These are phyloP conservation scores for Cardiosporidium cionae DNA, from an alignment of 169 alveolate species.

Conservation along the genomic window DNA sequence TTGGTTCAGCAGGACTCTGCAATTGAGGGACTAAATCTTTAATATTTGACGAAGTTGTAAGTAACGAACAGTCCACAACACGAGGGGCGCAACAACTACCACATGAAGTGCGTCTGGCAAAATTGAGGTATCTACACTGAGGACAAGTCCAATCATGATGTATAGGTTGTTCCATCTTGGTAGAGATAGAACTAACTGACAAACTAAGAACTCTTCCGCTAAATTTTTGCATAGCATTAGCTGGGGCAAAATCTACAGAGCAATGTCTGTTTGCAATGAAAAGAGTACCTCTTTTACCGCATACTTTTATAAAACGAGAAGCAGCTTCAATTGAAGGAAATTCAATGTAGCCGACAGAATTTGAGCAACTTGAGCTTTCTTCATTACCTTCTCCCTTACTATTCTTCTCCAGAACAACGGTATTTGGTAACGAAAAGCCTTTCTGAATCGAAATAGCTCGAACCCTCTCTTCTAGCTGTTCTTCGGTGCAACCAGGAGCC, in stretches of 20 bases:
- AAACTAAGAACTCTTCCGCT: neutral
- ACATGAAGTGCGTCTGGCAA: neutral
- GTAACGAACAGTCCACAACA: neutral
- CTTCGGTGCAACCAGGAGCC: constrained; percentile 6
- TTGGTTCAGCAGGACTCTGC: no score
- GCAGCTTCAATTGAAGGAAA: constrained; percentile 28
- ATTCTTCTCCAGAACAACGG: neutral
- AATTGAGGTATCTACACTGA: neutral
- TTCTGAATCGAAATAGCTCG: constrained; percentile 11
- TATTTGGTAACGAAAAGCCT: constrained; percentile 16
- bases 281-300: constrained; percentile 1
- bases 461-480: constrained; percentile 4
- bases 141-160: neutral
- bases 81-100: neutral
- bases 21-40: no score
- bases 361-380: no score
- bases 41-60: no score
- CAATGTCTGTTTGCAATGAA: constrained; percentile 6
- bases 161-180: neutral
- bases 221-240: neutral
- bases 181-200: neutral
- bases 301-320: constrained; percentile 1
- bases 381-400: no score
- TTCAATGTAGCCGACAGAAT: constrained; percentile 2
- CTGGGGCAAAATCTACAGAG: neutral